Evolutionary conservation across 768 basidiomycete species (phyloP).

Genomic region (Xanthoconium stramineum): DNA sequence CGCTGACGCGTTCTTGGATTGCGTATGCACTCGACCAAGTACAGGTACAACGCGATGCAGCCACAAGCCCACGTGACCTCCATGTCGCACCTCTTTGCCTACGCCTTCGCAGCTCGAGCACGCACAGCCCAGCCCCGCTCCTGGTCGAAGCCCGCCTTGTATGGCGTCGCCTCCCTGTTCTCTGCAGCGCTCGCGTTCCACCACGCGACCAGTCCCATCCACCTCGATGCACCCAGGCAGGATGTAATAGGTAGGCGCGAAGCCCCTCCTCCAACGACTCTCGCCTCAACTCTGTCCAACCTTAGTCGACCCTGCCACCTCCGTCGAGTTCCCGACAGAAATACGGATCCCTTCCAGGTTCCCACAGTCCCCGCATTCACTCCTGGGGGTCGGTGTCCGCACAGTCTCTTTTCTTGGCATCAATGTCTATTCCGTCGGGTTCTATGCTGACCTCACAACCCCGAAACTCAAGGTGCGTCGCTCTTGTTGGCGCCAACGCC

Average conservation of each 20-base stretch:
- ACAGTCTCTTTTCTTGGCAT: conserved; percentile 87
- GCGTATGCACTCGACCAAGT: conserved; percentile 9
- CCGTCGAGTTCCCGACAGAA: conserved; percentile 67
- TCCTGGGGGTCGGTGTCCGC: conserved; percentile 83
- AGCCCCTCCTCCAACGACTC: not conserved
- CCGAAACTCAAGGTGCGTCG: conserved; percentile 53
- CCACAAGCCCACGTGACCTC: conserved; percentile 14
- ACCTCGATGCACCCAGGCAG: conserved; percentile 42
- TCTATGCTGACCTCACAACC: conserved; percentile 81
- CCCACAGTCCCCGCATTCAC: conserved; percentile 57
- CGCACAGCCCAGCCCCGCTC: not conserved
- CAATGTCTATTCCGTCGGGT: conserved; percentile 86
- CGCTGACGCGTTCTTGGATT: conserved; percentile 31
- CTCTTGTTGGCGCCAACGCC: not conserved
- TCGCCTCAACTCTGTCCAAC: not conserved
- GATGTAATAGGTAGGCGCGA: conserved; percentile 21
- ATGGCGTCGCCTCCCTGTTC: conserved; percentile 34
- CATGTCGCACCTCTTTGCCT: conserved; percentile 10
- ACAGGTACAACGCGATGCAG: not conserved
- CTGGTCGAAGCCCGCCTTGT: conserved; percentile 26
- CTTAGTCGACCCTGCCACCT: conserved; percentile 70
- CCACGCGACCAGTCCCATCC: conserved; percentile 28
- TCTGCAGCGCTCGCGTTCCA: conserved; percentile 29
- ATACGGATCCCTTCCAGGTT: conserved; percentile 63
- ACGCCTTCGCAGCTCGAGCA: not conserved